These are phyloP conservation scores for Cyphellophora attinorum DNA, from an alignment of 2,329 filamentous ascomycete species.

Conservation along the genomic window DNA sequence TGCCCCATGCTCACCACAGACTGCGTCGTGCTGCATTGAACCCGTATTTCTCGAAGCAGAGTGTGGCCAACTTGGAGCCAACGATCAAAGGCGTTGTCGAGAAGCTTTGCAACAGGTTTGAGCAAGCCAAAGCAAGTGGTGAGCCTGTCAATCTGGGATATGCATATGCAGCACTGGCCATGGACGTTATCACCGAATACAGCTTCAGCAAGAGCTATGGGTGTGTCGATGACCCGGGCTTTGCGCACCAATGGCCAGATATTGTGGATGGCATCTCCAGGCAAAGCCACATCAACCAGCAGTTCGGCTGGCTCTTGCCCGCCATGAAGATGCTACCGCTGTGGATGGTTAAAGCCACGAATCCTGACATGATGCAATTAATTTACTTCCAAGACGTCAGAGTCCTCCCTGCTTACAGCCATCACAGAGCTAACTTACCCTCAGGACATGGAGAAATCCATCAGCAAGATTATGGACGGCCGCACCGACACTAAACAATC, in stretches of 20 bases:
- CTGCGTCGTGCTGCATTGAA: conserved; percentile 24
- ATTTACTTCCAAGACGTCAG: conserved; percentile 4
- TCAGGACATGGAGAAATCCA: background rate
- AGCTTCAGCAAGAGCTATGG: conserved; percentile 7
- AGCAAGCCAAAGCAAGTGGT: conserved; percentile 8
- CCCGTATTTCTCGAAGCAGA: conserved; percentile 24
- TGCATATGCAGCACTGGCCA: conserved; percentile 4
- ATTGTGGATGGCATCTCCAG: conserved; percentile 3
- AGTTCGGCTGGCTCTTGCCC: background rate
- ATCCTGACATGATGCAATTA: conserved; percentile 4
- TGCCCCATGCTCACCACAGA: conserved; percentile 20
- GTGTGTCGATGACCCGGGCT: conserved; percentile 6
- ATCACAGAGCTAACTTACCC: conserved; percentile 1
- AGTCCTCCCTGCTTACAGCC: conserved; percentile 2
- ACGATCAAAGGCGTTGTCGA: conserved; percentile 9
- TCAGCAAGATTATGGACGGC: conserved; percentile 1
- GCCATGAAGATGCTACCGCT: conserved; percentile 5
- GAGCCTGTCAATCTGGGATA: conserved; percentile 16
- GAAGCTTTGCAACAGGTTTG: conserved; percentile 14
- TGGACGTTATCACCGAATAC: conserved; percentile 10
- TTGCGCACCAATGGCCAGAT: conserved; percentile 7
- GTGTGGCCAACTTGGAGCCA: conserved; percentile 2
- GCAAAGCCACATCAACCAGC: background rate
- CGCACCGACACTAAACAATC: background rate
- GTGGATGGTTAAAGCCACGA: conserved; percentile 2